Base-by-base conservation (phyloP, 1,284 basidiomycete genomes). In the Tilletiaria anomala region DNA sequence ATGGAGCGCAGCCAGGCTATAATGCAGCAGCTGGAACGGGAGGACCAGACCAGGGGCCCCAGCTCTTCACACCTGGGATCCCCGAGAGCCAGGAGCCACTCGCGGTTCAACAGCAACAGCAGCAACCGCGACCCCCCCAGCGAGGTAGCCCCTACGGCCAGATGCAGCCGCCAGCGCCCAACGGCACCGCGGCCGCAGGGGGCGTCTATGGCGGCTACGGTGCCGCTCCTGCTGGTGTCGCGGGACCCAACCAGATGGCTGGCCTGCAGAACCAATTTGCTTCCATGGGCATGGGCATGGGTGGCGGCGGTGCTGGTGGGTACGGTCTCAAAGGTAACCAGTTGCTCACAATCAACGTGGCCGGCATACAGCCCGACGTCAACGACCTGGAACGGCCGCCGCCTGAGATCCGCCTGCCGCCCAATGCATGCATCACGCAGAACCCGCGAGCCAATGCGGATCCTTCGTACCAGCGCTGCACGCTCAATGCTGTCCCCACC, bases 401-500 rank as follows among this genome's bases (percentile, higher is more conserved):
- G 5, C 93, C 91, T 5, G 80, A 85, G 50, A 86, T 91, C 48
- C 75, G 82, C 18, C 74, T 97, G 6, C 89, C 93, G 1, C 79
- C 85, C n/a, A 72, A 72, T 44, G 69, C 88, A 6, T 79, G 78
- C 48, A 75, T 96, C 48, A 83, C 86, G 6, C 77, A 79, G 26
- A 80, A 81, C 16, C 82, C 86, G 0, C 72, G 75, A 40, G 79
- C 83, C 33, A 86, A 89, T 61, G 81, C 88, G 16, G 83, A 96
- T 61, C 75, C 80, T 22, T 88, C 82, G 12, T 97, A 94, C 70
- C 86, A 93, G 71, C 80, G 93, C 37, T 80, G 75, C 57, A 97
- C 93, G 1, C 69, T 97, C 48, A 89, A 93, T 61, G 79, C 85
- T 10, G 78, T 97, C 50, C 93, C 93, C 2, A 89, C 84, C n/a